These are phyloP conservation scores for Lignosus rhinocerotis DNA, from an alignment of 1,284 basidiomycete species.

Conservation along the genomic window DNA sequence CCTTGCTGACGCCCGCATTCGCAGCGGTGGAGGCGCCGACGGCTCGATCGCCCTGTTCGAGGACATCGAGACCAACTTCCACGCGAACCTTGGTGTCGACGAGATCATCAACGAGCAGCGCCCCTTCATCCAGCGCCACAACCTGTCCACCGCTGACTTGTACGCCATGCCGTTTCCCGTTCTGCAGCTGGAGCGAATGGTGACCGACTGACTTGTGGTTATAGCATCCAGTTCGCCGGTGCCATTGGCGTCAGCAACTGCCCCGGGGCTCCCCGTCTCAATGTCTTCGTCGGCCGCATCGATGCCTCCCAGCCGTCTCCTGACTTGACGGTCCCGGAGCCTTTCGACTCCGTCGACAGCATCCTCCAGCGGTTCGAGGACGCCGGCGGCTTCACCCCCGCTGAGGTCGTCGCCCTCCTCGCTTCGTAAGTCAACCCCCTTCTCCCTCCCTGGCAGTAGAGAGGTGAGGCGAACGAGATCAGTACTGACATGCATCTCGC, in stretches of 20 bases:
- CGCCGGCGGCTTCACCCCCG: constrained; percentile 33
- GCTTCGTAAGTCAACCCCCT: constrained; percentile 21
- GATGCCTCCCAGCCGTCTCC: constrained; percentile 35
- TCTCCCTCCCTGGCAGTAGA: no score
- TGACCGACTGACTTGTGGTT: not conserved
- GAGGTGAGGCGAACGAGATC: no score
- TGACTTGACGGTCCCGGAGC: constrained; percentile 40
- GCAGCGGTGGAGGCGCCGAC: constrained; percentile 30
- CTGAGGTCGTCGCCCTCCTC: constrained; percentile 44
- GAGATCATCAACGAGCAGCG: constrained; percentile 29
- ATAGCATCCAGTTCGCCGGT: constrained; percentile 34
- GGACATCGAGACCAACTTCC: constrained; percentile 27
- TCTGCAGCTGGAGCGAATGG: no score
- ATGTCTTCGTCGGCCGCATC: constrained; percentile 35
- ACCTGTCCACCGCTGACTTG: constrained; percentile 31
- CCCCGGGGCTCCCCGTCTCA: constrained; percentile 33
- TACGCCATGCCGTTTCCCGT: not conserved
- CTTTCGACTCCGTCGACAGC: constrained; percentile 36
- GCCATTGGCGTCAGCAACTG: constrained; percentile 33
- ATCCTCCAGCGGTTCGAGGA: constrained; percentile 30
- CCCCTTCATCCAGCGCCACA: constrained; percentile 28
- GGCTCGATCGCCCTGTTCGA: constrained; percentile 30
- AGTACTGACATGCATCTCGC: no score
- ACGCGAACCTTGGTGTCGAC: constrained; percentile 31
- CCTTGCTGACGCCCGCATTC: not conserved